A percentile compares a stretch with the other conserved stretches of the same genome.
phyloP scores from a whole-genome alignment of 208 protist species.

The Plasmodiophora brassicae region DNA sequence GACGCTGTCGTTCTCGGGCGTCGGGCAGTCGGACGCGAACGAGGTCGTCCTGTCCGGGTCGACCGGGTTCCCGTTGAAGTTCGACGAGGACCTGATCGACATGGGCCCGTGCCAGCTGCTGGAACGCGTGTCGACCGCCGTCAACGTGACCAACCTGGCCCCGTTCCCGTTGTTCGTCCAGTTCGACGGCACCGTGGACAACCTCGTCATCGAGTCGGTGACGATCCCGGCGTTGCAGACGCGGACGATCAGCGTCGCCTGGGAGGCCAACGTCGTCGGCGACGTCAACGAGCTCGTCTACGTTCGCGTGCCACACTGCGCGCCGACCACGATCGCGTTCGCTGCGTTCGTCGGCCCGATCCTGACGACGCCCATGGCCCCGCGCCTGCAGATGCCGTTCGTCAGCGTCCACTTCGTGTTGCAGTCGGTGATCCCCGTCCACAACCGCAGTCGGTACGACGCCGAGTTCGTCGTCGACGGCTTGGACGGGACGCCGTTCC shows the following conservation, averaged over 20 bases:
- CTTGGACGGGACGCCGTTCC: neutral
- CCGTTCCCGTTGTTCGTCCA: neutral
- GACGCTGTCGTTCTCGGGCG: neutral
- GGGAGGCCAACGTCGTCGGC: neutral
- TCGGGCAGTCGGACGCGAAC: neutral
- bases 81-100: neutral
- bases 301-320: neutral
- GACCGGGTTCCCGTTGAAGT: neutral
- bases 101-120: neutral
- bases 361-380: neutral
- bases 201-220: neutral
- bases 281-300: neutral
- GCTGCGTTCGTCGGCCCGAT: neutral
- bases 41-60: neutral
- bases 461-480: conserved; percentile 22
- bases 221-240: neutral
- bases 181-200: neutral
- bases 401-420: neutral
- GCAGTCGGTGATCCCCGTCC: neutral
- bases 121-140: neutral
- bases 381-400: neutral
- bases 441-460: neutral
- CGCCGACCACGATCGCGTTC: neutral
- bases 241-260: neutral
- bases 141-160: neutral